Evolutionary conservation across 257 asterid genomes (phyloP).

Genomic region (Solanum chaucha): DNA sequence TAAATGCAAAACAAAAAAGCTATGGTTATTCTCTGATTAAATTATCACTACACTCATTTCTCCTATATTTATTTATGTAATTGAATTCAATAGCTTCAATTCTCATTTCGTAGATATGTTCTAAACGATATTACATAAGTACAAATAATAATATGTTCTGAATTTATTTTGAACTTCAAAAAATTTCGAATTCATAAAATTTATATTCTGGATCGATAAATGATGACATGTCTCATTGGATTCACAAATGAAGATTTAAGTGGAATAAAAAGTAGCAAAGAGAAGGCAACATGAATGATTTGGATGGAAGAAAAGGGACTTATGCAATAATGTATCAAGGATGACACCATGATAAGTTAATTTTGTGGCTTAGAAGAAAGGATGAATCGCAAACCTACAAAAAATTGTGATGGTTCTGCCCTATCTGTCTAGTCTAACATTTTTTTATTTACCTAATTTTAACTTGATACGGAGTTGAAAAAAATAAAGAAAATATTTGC

Average conservation of each 20-base stretch:
- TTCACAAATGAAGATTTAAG: not conserved
- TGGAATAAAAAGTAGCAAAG: not conserved
- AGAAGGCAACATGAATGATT: not conserved
- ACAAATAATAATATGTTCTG: not conserved
- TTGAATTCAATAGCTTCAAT: too few relatives aligned
- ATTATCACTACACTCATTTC: not conserved
- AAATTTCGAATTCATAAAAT: not conserved
- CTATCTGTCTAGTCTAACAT: too few relatives aligned
- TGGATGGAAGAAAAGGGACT: not conserved
- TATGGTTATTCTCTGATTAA: not conserved
- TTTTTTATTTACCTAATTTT: not conserved
- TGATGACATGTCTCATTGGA: not conserved
- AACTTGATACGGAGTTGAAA: too few relatives aligned
- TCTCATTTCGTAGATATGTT: not conserved
- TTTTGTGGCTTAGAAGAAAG: not conserved
- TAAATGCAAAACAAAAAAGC: not conserved
- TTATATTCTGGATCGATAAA: not conserved
- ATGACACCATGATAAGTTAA: not conserved
- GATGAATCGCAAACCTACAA: not conserved
- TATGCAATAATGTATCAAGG: not conserved
- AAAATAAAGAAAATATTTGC: too few relatives aligned
- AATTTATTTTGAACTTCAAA: too few relatives aligned
- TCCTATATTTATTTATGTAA: not conserved
- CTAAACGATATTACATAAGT: not conserved
- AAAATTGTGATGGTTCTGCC: not conserved